phyloP scores from a whole-genome alignment of 2,329 filamentous ascomycete genomes.

The Fusarium proliferatum region DNA sequence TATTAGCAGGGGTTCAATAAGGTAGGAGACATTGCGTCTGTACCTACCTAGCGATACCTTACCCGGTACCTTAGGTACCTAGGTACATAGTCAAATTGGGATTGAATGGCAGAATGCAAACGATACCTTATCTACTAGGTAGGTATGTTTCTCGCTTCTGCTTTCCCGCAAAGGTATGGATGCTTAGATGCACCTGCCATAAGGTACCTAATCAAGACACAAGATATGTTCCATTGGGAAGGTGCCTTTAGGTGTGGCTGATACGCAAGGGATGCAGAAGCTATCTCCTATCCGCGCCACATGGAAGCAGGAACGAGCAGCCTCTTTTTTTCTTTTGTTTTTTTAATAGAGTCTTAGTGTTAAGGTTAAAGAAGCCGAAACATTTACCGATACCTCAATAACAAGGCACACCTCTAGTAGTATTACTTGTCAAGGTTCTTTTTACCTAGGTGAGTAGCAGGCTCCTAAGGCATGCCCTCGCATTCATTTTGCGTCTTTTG shows the following conservation, averaged over 20 bases:
- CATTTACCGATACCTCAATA: neutral
- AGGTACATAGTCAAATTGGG: neutral
- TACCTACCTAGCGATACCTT: neutral
- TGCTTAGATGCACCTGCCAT: neutral
- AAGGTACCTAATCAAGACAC: neutral
- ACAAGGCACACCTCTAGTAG: neutral
- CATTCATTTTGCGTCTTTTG: constrained; percentile 10
- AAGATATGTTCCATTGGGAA: neutral
- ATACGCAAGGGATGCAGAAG: neutral
- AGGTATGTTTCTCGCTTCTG: neutral
- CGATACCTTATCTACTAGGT: too few species aligned
- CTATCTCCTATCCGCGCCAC: constrained; percentile 10
- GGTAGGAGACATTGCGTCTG: neutral
- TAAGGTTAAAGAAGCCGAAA: constrained; percentile 12
- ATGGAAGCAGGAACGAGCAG: neutral
- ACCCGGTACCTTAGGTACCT: neutral
- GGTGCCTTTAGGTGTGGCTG: constrained; percentile 5
- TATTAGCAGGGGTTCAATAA: neutral
- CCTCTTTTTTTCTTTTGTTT: neutral
- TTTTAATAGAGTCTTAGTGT: constrained; percentile 2
- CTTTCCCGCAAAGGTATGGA: neutral
- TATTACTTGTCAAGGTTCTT: neutral
- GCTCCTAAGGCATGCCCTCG: neutral
- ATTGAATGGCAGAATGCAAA: neutral
- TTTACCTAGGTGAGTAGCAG: neutral